These are phyloP conservation scores for Allium cepa DNA, from an alignment of 106 monocot species.

Conservation along the genomic window DNA sequence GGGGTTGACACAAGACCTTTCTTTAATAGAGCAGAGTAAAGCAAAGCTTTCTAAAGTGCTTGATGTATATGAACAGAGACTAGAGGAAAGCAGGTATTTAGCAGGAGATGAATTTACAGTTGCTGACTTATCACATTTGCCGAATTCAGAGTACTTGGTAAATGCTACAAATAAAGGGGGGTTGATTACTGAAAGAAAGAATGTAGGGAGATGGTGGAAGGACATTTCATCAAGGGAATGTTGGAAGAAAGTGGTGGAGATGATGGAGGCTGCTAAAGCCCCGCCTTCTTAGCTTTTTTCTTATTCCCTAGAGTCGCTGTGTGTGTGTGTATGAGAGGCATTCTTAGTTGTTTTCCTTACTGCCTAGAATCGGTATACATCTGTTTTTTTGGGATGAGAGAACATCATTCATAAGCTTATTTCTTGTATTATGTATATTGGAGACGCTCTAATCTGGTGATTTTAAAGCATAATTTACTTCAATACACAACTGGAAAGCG, in stretches of 20 bases:
- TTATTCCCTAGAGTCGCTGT: too few relatives aligned
- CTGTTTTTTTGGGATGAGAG: too few relatives aligned
- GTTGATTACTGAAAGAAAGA: constrained; percentile 47
- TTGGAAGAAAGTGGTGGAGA: constrained; percentile 79
- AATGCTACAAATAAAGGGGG: constrained; percentile 20
- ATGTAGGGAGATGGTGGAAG: constrained; percentile 80
- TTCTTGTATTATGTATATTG: too few relatives aligned
- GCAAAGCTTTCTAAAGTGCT: constrained; percentile 61
- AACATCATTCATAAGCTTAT: too few relatives aligned
- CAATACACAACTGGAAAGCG: too few relatives aligned
- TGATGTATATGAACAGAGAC: constrained; percentile 70
- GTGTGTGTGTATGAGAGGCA: too few relatives aligned
- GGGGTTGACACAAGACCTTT: constrained; percentile 39
- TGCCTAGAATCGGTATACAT: too few relatives aligned
- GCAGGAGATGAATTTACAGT: constrained; percentile 81
- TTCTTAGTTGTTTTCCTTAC: too few relatives aligned
- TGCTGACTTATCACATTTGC: constrained; percentile 81
- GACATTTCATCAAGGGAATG: constrained; percentile 58
- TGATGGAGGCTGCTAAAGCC: constrained; percentile 26
- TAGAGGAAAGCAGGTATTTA: constrained; percentile 64
- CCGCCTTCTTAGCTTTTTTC: constrained; percentile 11
- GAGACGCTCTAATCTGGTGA: too few relatives aligned
- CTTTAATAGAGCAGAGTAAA: constrained; percentile 37
- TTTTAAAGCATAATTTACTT: too few relatives aligned
- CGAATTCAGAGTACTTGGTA: constrained; percentile 49